A percentile compares a stretch with the other conserved stretches of the same genome.
These are phyloP conservation scores for Paecilomyces fulvus DNA, from an alignment of 2,329 filamentous ascomycete genomes.

Conservation along the genomic window DNA sequence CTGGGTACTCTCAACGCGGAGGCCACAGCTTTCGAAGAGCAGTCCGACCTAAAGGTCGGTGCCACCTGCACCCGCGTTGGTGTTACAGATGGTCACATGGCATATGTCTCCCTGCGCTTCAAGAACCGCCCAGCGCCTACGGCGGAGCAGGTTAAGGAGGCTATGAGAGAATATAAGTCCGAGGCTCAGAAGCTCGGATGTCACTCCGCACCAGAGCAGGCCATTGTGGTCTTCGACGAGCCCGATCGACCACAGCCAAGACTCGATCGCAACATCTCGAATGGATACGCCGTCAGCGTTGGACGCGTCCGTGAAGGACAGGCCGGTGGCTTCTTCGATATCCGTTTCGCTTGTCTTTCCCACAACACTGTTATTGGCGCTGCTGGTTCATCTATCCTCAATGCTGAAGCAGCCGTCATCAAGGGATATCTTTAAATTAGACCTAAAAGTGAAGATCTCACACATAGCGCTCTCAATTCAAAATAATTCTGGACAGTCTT, in stretches of 20 bases:
- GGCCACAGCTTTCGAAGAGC: conserved; percentile 67
- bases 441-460: conserved; percentile 7
- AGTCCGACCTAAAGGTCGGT: conserved; percentile 64
- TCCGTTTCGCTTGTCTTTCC: conserved; percentile 89
- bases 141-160: conserved; percentile 67
- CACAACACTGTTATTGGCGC: conserved; percentile 92
- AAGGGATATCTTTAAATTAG: conserved; percentile 65
- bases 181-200: conserved; percentile 79
- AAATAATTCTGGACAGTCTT: neutral
- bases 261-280: conserved; percentile 74
- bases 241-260: conserved; percentile 83
- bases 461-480: neutral
- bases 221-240: conserved; percentile 86
- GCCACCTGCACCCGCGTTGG: conserved; percentile 89
- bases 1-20: conserved; percentile 66
- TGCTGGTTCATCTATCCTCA: conserved; percentile 90
- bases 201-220: conserved; percentile 70
- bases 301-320: conserved; percentile 80
- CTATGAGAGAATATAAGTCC: conserved; percentile 69
- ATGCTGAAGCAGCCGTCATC: conserved; percentile 83
- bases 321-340: conserved; percentile 73
- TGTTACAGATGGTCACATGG: conserved; percentile 92
- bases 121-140: conserved; percentile 64
- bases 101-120: conserved; percentile 85
- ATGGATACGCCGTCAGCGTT: conserved; percentile 85